Conservation (phyloP, 2,329 filamentous ascomycete genomes). For the Colletotrichum destructivum region DNA sequence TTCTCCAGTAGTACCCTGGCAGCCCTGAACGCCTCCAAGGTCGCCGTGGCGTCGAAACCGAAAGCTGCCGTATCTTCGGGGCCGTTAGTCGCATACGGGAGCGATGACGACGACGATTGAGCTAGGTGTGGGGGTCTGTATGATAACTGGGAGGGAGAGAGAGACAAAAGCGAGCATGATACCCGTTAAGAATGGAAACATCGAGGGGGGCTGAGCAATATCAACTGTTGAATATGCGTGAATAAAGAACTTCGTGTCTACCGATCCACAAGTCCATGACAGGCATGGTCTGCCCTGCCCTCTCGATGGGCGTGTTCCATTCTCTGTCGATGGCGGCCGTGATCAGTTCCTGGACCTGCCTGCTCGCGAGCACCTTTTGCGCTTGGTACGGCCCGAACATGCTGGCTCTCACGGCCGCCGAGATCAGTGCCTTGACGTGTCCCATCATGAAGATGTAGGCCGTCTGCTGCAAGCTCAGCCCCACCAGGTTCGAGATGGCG, state of each 20-base stretch:
- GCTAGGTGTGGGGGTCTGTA: conserved; percentile 69
- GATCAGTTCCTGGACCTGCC: conserved; percentile 71
- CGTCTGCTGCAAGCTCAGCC: conserved; percentile 72
- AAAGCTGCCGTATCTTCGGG: conserved; percentile 71
- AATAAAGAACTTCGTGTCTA: conserved; percentile 86
- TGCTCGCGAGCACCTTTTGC: conserved; percentile 78
- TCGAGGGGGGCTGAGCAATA: conserved; percentile 27
- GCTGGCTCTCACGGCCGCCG: conserved; percentile 82
- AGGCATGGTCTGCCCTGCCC: conserved; percentile 82
- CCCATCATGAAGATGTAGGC: conserved; percentile 83
- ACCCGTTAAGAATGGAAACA: conserved; percentile 41
- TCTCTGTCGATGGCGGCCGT: conserved; percentile 71
- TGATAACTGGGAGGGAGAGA: conserved; percentile 69
- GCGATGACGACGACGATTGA: conserved; percentile 72
- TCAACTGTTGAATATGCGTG: conserved; percentile 88
- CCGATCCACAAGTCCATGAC: conserved; percentile 88
- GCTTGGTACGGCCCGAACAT: conserved; percentile 87
- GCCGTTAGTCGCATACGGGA: conserved; percentile 90
- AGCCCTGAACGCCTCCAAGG: conserved; percentile 75
- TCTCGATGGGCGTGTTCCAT: conserved; percentile 71
- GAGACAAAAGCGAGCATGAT: conserved; percentile 37
- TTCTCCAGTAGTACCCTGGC: conserved; percentile 87
- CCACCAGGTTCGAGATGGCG: conserved; percentile 73
- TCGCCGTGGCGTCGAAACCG: conserved; percentile 68
- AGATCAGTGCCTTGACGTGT: conserved; percentile 83